A percentile compares a stretch with the other conserved stretches of the same genome.
phyloP scores from a whole-genome alignment of 192 early-diverging fungal genomes.

The Spinellus fusiger region DNA sequence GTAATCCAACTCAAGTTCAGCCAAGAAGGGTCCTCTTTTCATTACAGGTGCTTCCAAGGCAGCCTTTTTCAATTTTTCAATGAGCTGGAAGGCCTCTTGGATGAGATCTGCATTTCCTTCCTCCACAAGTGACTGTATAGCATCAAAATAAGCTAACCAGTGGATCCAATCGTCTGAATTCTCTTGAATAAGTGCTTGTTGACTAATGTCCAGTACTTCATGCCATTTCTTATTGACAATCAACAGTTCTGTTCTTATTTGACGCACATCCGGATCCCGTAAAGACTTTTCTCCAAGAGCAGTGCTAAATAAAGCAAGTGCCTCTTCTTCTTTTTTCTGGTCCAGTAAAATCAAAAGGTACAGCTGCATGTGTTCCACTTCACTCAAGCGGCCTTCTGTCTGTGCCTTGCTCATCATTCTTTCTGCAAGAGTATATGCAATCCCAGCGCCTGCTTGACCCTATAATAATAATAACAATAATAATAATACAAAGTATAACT shows the following conservation, averaged over 20 bases:
- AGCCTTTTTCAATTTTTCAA: constrained; percentile 31
- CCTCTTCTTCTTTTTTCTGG: constrained; percentile 64
- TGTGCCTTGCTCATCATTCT: constrained; percentile 78
- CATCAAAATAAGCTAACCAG: constrained; percentile 56
- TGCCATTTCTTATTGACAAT: constrained; percentile 43
- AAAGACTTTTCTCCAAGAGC: constrained; percentile 56
- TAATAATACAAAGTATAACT: too few relatives aligned
- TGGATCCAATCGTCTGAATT: constrained; percentile 69
- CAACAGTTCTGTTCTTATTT: constrained; percentile 49
- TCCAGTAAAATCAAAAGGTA: constrained; percentile 67
- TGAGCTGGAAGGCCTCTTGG: constrained; percentile 35
- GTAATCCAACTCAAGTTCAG: constrained; percentile 55
- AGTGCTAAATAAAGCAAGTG: constrained; percentile 52
- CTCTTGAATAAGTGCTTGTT: constrained; percentile 34
- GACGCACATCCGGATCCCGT: constrained; percentile 69
- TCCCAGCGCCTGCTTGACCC: constrained; percentile 28
- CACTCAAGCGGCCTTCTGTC: constrained; percentile 55
- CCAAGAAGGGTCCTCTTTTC: constrained; percentile 71
- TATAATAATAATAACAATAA: constrained; percentile 2
- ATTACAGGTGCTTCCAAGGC: constrained; percentile 26
- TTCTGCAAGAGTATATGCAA: constrained; percentile 69
- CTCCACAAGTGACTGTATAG: constrained; percentile 35
- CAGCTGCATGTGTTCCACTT: constrained; percentile 76
- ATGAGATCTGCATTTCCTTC: constrained; percentile 25
- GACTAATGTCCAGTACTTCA: constrained; percentile 37